Evolutionary conservation across 75 land plant genomes (phyloP), one percentile per base, ranked within the genome.

Genomic region (Pseudotsuga menziesii): DNA sequence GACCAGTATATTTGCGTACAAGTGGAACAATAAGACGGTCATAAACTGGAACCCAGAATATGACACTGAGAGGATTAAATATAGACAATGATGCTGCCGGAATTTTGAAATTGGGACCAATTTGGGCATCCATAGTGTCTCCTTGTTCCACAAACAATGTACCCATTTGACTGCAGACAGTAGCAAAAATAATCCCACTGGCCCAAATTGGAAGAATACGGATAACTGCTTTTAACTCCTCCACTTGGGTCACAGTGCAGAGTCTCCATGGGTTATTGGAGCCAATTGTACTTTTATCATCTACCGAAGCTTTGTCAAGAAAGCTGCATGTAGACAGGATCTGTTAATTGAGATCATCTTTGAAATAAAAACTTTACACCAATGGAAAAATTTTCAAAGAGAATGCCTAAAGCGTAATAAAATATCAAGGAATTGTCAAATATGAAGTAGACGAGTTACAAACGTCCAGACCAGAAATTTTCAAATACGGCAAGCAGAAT

Each of bases 191-290:
- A 25, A 93, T 86, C 27, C 81, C 83, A 17, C 80, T 87, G 13
- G 85, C 88, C 93, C 91, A 91, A 27, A 91, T 76, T 25, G 93
- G 93, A 15, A 91, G 83, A 56, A 91, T 57, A 11, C 89, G 58
- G 48, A 88, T 73, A 13, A 92, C 32, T 22, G 80, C 44, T 83
- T 93, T 93, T 57, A 84, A 80, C 58, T 91, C 90, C 77, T 93
- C 96, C 2, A 93, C 94, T 81, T 91, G 91, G 12, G 94, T 87
- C 63, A 89, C 88, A 27, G 88, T 83, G 82, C 94, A 89, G 0
- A 93, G 71, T 19, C 36, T 64, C 96, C 96, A 91, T 56, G 83
- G 81, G 12, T 54, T 76, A 60, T 81, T 36, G 25, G 6, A 54
- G 13, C 14, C 52, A 54, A 55, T 44, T 61, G 59, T 36, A 9